Evolutionary conservation across 345 rosid species (phyloP).

Genomic region (Melastoma malabathricum): DNA sequence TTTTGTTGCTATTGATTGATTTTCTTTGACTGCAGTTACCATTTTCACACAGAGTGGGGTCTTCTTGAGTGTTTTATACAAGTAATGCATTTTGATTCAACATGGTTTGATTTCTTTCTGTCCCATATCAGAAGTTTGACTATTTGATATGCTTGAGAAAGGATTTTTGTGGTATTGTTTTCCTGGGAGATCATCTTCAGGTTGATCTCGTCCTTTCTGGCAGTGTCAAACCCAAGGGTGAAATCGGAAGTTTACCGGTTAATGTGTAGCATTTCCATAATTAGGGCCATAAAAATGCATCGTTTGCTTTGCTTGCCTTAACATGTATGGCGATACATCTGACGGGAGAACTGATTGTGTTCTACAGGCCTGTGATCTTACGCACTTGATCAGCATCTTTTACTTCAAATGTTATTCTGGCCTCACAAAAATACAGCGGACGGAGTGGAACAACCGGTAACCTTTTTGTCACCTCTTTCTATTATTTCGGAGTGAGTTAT

Average conservation of each 20-base stretch:
- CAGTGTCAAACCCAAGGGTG: too few species aligned
- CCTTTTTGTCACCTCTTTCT: slow-evolving; percentile 2
- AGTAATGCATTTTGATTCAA: too few species aligned
- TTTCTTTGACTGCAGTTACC: neutral
- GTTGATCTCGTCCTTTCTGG: too few species aligned
- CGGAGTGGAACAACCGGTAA: slow-evolving; percentile 89
- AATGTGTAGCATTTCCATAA: too few species aligned
- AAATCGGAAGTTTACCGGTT: too few species aligned
- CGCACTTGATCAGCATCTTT: slow-evolving; percentile 40
- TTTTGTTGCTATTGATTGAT: neutral
- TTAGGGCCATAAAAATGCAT: neutral
- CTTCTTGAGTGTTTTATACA: neutral
- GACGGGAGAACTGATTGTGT: neutral
- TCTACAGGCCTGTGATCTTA: slow-evolving; percentile 56
- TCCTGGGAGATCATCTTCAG: too few species aligned
- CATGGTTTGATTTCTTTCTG: too few species aligned
- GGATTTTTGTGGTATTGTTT: too few species aligned
- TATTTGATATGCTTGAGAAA: too few species aligned
- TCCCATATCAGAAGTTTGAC: too few species aligned
- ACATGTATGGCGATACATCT: neutral
- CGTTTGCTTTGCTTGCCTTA: neutral
- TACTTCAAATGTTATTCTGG: slow-evolving; percentile 43
- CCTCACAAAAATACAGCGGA: slow-evolving; percentile 45
- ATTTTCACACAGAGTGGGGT: neutral
- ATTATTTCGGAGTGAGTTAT: slow-evolving; percentile 1